Evolutionary conservation across 768 basidiomycete genomes (phyloP).

Genomic region (Leucocoprinus leucothites): DNA sequence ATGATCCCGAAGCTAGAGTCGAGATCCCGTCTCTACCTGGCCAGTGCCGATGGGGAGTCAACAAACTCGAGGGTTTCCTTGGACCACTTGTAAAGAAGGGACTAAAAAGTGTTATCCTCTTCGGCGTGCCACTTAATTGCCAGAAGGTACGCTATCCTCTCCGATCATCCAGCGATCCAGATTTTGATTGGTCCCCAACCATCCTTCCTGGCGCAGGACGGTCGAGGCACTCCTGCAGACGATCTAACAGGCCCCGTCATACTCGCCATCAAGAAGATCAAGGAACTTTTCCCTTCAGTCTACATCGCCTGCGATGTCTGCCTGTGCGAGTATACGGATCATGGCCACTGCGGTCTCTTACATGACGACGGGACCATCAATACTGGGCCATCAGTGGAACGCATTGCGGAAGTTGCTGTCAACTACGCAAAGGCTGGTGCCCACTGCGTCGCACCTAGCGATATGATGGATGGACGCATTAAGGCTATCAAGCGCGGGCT

Average conservation of each 20-base stretch:
- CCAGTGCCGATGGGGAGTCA: slow-evolving; percentile 94
- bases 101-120: slow-evolving; percentile 87
- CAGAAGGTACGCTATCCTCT: slow-evolving; percentile 53
- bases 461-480: slow-evolving; percentile 99
- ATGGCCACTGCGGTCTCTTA: slow-evolving; percentile 92
- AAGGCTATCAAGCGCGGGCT: slow-evolving; percentile 83
- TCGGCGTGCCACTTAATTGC: slow-evolving; percentile 85
- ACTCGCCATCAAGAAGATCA: slow-evolving; percentile 79
- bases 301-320: slow-evolving; percentile 96
- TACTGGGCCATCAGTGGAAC: slow-evolving; percentile 72
- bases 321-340: slow-evolving; percentile 99
- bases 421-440: slow-evolving; percentile 94
- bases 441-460: slow-evolving; percentile 96
- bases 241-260: slow-evolving; percentile 91
- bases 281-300: slow-evolving; percentile 72
- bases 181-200: not conserved
- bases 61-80: slow-evolving; percentile 84
- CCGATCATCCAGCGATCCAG: slow-evolving; percentile 4
- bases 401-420: slow-evolving; percentile 90
- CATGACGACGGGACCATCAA: slow-evolving; percentile 74
- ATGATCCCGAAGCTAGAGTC: slow-evolving; percentile 83
- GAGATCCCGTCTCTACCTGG: slow-evolving; percentile 78
- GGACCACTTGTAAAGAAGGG: slow-evolving; percentile 88
- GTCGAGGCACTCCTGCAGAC: slow-evolving; percentile 82
- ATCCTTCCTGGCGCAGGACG: slow-evolving; percentile 53